Percentiles rank a stretch among this genome's conserved stretches.
phyloP scores from a whole-genome alignment of 2,329 filamentous ascomycete genomes.

The Akanthomyces dipterigenus region DNA sequence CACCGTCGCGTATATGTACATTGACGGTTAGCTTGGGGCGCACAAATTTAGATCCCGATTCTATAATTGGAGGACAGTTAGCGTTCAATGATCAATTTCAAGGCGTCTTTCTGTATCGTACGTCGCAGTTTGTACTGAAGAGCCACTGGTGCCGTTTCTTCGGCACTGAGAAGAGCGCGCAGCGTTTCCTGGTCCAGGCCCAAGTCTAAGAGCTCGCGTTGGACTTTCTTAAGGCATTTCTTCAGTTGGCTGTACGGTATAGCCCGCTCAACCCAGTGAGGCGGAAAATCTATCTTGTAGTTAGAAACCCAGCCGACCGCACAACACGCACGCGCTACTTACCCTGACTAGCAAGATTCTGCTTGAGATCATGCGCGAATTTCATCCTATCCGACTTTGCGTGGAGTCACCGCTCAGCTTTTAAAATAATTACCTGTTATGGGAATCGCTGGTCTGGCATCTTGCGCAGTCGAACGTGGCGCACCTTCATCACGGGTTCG shows the following conservation, averaged over 20 bases:
- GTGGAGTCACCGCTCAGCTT: not conserved
- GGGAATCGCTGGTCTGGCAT: not conserved
- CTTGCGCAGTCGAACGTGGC: constrained; percentile 2
- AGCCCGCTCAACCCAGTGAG: constrained; percentile 64
- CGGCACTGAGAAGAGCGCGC: constrained; percentile 52
- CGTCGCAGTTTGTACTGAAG: constrained; percentile 52
- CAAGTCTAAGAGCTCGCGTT: constrained; percentile 60
- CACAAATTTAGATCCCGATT: constrained; percentile 40
- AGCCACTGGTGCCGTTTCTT: constrained; percentile 38
- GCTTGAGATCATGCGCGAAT: constrained; percentile 73
- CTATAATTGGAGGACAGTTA: constrained; percentile 17
- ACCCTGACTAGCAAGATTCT: constrained; percentile 59
- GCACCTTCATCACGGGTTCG: not conserved
- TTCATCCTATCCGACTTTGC: constrained; percentile 54
- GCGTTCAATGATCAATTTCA: not conserved
- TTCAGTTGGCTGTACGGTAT: constrained; percentile 82
- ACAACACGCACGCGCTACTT: constrained; percentile 4
- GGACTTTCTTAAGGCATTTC: constrained; percentile 79
- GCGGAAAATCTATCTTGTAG: constrained; percentile 54
- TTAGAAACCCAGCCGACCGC: not conserved
- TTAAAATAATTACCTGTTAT: not conserved
- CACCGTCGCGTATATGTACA: constrained; percentile 59
- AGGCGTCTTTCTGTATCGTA: constrained; percentile 19
- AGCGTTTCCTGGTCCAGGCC: constrained; percentile 69
- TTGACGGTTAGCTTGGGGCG: constrained; percentile 65